phyloP scores from a whole-genome alignment of 2,329 filamentous ascomycete genomes.

The Pseudogymnoascus sp. region DNA sequence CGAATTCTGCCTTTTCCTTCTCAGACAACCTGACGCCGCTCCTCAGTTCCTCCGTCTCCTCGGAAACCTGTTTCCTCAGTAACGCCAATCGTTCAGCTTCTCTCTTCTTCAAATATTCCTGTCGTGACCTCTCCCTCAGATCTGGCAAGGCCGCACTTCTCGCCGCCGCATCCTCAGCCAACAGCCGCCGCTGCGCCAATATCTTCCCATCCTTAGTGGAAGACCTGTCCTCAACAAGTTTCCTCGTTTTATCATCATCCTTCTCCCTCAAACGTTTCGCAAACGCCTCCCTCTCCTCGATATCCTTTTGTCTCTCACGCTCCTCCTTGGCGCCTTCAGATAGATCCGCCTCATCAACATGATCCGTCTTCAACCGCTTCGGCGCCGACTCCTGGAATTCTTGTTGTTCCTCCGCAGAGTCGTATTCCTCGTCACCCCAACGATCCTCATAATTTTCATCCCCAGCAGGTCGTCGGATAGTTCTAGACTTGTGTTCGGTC shows the following conservation, averaged over 20 bases:
- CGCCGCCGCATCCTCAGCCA: conserved; percentile 62
- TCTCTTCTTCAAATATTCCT: conserved; percentile 90
- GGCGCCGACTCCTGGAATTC: conserved; percentile 64
- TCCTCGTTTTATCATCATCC: conserved; percentile 65
- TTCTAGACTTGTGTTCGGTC: conserved; percentile 40
- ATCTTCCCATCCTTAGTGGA: conserved; percentile 49
- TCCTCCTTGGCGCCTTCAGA: conserved; percentile 57
- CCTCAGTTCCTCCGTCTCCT: conserved; percentile 75
- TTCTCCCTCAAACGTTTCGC: conserved; percentile 68
- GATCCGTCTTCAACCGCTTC: conserved; percentile 62
- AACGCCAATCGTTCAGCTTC: conserved; percentile 79
- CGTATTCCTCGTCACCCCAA: conserved; percentile 72
- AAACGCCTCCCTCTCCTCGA: conserved; percentile 72
- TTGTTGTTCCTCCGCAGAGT: conserved; percentile 41
- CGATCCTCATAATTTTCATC: conserved; percentile 66
- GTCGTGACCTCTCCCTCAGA: conserved; percentile 74
- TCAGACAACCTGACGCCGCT: conserved; percentile 70
- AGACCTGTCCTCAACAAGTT: conserved; percentile 55
- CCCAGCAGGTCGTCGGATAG: conserved; percentile 43
- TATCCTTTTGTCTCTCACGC: conserved; percentile 56
- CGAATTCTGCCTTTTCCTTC: conserved; percentile 80
- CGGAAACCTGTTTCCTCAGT: conserved; percentile 82
- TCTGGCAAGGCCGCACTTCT: conserved; percentile 70
- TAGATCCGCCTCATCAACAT: conserved; percentile 45
- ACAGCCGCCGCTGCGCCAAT: conserved; percentile 52